These are phyloP conservation scores for Blastomyces gilchristii DNA, from an alignment of 2,329 filamentous ascomycete species.

Conservation along the genomic window DNA sequence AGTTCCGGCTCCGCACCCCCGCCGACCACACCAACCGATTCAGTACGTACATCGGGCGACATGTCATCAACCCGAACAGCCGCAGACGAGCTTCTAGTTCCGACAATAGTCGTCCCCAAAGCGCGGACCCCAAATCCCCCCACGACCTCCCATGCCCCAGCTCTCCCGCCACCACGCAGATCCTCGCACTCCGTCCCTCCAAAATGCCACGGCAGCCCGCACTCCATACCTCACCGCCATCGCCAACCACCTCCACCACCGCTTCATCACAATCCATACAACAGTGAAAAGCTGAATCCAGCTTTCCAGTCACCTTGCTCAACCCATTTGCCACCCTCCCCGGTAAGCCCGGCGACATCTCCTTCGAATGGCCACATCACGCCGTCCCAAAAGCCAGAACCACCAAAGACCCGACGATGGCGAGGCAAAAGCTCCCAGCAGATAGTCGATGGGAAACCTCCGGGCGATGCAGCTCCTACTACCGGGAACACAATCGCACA, in stretches of 20 bases:
- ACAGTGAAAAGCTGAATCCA: slow-evolving; percentile 3
- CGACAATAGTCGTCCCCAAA: slow-evolving; percentile 3
- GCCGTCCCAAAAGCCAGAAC: slow-evolving; percentile 25
- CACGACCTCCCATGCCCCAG: slow-evolving; percentile 24
- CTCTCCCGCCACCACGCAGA: slow-evolving; percentile 33
- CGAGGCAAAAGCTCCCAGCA: slow-evolving; percentile 17
- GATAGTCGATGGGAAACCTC: background rate
- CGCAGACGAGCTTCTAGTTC: background rate
- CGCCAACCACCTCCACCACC: slow-evolving; percentile 11
- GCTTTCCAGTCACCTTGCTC: background rate
- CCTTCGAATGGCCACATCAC: slow-evolving; percentile 17
- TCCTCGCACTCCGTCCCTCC: slow-evolving; percentile 25
- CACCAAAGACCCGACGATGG: slow-evolving; percentile 35
- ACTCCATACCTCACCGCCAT: slow-evolving; percentile 14
- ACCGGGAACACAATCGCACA: background rate
- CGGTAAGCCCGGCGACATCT: slow-evolving; percentile 8
- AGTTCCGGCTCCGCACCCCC: slow-evolving; percentile 3
- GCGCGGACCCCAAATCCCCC: slow-evolving; percentile 2
- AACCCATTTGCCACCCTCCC: background rate
- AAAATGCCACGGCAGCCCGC: slow-evolving; percentile 9
- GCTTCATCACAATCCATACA: slow-evolving; percentile 10
- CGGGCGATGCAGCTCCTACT: background rate
- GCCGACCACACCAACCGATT: slow-evolving; percentile 4
- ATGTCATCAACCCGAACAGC: background rate
- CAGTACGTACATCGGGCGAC: background rate